phyloP scores from a whole-genome alignment of 805 yeast genomes.

The Suhomyces sp. region DNA sequence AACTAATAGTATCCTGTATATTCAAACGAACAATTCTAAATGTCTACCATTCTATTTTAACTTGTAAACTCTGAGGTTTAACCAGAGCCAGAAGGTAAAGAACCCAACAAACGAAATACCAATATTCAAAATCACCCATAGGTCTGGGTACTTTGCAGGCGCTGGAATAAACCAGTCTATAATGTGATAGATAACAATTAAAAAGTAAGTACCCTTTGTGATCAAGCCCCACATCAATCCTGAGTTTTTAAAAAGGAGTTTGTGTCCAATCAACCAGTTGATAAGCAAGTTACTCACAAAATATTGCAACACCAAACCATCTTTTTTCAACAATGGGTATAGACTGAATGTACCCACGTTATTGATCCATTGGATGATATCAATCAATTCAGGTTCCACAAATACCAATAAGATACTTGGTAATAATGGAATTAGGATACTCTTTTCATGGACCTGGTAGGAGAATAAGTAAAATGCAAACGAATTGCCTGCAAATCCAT shows the following conservation, averaged over 20 bases:
- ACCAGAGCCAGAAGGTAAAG: conserved; percentile 79
- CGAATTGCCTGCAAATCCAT: conserved; percentile 80
- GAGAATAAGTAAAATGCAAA: conserved; percentile 88
- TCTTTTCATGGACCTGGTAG: conserved; percentile 95
- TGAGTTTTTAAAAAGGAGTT: conserved; percentile 12
- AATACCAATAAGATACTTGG: conserved; percentile 73
- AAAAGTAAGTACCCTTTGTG: conserved; percentile 33
- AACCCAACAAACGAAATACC: conserved; percentile 76
- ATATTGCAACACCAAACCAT: conserved; percentile 73
- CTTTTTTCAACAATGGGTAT: conserved; percentile 82
- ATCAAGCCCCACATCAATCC: conserved; percentile 26
- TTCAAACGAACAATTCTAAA: too few relatives aligned
- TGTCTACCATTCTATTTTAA: too few relatives aligned
- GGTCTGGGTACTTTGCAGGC: conserved; percentile 69
- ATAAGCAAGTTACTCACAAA: conserved; percentile 57
- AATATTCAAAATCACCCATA: conserved; percentile 80
- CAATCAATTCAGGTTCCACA: conserved; percentile 56
- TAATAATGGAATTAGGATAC: conserved; percentile 81
- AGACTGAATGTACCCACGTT: conserved; percentile 82
- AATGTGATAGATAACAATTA: conserved; percentile 50
- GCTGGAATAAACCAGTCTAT: conserved; percentile 53
- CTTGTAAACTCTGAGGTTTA: conserved; percentile 46
- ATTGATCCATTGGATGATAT: conserved; percentile 82
- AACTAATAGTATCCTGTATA: too few relatives aligned
- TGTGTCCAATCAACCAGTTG: conserved; percentile 71